Evolutionary conservation across 2,329 filamentous ascomycete genomes (phyloP), one percentile per base, ranked within the genome.

Genomic region (Emericellopsis atlantica): DNA sequence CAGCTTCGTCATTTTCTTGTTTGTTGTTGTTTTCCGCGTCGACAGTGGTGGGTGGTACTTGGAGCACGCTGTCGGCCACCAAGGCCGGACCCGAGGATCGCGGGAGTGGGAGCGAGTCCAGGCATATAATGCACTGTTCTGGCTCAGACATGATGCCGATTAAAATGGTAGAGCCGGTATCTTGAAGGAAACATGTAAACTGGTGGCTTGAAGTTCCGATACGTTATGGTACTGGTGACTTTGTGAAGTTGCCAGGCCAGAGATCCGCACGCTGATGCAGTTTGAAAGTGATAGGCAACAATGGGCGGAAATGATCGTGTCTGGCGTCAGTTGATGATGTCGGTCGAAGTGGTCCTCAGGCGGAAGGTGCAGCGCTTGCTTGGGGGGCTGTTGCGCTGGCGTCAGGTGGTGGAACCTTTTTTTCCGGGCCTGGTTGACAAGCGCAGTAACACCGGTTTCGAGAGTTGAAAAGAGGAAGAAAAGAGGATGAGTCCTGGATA

Each of bases 121-220:
- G 68, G 69, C 77, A 81, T 62, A 81, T 76, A 61, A 81, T 81
- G 65, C 76, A 81, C 66, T 79, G 75, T 62, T 81, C 77, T 64
- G 74, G 61, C 52, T 66, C 63, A 64, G 62, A 64, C 64, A 66
- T 65, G 61, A 59, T 62, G 57, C 57, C 61, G 62, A 59, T 59
- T 57, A 54, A 51, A 57, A 56, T 54, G 56, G 49, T 51, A 52
- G 44, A 57, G 51, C 45, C 48, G 49, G 46, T 49, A 47, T 50
- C 46, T 54, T 61, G 61, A 60, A 58, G 62, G 49, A 65, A 62
- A 66, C 66, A 69, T 69, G 63, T 65, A 70, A 68, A 60, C 56
- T 36, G 34, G 31, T 32, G 24, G 32, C 33, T 11, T 10, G 23
- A 35, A 6, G 38, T 15, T 14, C 18, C 32, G n/a, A 15, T 35